Conservation (phyloP, 768 basidiomycete species). For the Phanerodontia chrysosporium region DNA sequence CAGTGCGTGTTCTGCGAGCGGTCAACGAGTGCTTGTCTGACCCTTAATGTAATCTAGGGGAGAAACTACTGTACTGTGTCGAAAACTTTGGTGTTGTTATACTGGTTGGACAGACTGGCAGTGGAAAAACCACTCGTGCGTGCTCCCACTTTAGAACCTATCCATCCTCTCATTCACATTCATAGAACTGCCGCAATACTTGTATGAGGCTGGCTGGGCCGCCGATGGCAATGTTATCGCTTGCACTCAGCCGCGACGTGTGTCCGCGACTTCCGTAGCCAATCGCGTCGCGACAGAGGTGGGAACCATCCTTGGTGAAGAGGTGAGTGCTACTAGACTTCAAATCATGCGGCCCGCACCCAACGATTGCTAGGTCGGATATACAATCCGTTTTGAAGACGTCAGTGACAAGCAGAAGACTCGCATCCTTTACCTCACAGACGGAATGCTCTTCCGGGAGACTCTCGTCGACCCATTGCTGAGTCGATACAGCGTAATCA, state of each 20-base stretch:
- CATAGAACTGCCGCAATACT: slow-evolving; percentile 91
- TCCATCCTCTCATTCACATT: slow-evolving; percentile 12
- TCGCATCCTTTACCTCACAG: slow-evolving; percentile 92
- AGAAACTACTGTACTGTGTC: slow-evolving; percentile 76
- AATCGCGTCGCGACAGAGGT: slow-evolving; percentile 89
- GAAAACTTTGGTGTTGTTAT: slow-evolving; percentile 84
- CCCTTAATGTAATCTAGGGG: slow-evolving; percentile 39
- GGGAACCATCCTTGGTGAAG: slow-evolving; percentile 82
- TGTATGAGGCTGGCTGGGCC: slow-evolving; percentile 93
- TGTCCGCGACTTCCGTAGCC: slow-evolving; percentile 95
- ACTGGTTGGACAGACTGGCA: slow-evolving; percentile 93
- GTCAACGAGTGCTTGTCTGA: not conserved
- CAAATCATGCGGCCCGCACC: not conserved
- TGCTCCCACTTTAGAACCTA: slow-evolving; percentile 8
- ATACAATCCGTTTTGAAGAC: slow-evolving; percentile 96
- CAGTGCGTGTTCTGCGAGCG: slow-evolving; percentile 39
- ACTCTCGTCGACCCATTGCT: slow-evolving; percentile 88
- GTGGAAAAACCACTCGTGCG: slow-evolving; percentile 96
- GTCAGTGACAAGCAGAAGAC: slow-evolving; percentile 82
- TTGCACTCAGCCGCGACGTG: slow-evolving; percentile 89
- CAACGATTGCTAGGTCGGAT: slow-evolving; percentile 69
- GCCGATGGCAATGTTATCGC: slow-evolving; percentile 77
- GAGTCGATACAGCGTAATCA: slow-evolving; percentile 90
- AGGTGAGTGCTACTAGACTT: slow-evolving; percentile 42
- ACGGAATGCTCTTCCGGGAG: slow-evolving; percentile 97